phyloP scores from a whole-genome alignment of 2,329 filamentous ascomycete genomes.

The Didymellaceae sp. region DNA sequence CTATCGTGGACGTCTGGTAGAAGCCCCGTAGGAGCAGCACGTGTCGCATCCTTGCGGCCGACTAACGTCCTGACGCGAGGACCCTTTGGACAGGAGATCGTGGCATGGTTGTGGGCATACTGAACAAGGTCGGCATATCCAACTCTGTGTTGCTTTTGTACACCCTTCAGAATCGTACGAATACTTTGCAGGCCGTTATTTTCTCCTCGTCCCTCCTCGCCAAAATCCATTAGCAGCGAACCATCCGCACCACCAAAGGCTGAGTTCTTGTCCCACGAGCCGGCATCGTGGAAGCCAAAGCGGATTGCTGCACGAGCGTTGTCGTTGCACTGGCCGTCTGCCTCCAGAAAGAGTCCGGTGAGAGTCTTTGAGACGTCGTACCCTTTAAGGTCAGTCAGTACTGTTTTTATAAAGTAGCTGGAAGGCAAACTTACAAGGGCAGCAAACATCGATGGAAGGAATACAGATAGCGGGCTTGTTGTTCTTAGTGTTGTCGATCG shows the following conservation, averaged over 20 bases:
- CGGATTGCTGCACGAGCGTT: conserved; percentile 45
- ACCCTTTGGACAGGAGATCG: conserved; percentile 59
- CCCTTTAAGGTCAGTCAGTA: conserved; percentile 20
- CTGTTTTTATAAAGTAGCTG: background rate
- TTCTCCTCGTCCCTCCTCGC: conserved; percentile 46
- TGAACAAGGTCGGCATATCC: conserved; percentile 63
- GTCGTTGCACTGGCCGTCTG: conserved; percentile 41
- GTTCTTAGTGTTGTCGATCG: conserved; percentile 28
- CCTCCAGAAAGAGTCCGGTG: conserved; percentile 30
- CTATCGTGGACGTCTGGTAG: conserved; percentile 54
- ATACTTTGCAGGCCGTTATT: conserved; percentile 57
- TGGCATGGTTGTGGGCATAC: conserved; percentile 56
- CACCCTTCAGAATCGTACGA: conserved; percentile 45
- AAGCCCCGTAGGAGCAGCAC: conserved; percentile 51
- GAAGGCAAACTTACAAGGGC: conserved; percentile 31
- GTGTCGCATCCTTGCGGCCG: conserved; percentile 55
- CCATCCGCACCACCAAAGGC: conserved; percentile 51
- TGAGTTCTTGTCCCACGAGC: conserved; percentile 46
- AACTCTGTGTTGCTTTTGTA: conserved; percentile 54
- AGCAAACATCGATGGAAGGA: conserved; percentile 36
- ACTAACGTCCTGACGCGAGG: conserved; percentile 59
- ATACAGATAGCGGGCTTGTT: conserved; percentile 32
- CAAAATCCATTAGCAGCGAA: conserved; percentile 48
- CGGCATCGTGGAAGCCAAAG: conserved; percentile 46
- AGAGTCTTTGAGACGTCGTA: conserved; percentile 43